Base-by-base conservation (phyloP, 2,329 filamentous ascomycete genomes). In the Fusarium solani-melongenae region DNA sequence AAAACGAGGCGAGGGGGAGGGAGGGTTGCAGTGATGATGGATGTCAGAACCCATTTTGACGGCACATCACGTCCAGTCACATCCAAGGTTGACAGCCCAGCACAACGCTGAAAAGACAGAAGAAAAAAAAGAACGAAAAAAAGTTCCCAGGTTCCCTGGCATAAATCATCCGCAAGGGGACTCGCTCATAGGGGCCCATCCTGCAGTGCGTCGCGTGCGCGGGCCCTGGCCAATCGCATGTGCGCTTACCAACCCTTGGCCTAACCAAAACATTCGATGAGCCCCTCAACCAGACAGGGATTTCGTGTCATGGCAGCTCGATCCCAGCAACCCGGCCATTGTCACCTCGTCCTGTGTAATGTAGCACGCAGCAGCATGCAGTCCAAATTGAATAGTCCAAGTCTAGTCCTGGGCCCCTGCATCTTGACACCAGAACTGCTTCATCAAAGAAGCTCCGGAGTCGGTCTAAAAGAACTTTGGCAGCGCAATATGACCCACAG, bases 251-350 rank as follows among this genome's bases (percentile, higher is more conserved):
- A 72, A 49, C 62, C 65, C 71, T 64, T 70, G 65, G 22, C 44
- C 41, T 66, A 61, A 57, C 61, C 68, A 66, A 55, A 74, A 72
- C 71, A 74, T 74, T 72, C 64, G 24, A 74, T 72, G 60, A 69
- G 58, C 64, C 34, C 33, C 64, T 71, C 59, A 63, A 59, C 44
- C 20, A 20, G 62, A 44, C 72, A 74, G 55, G 69, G 65, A 62
- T 69, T 33, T 39, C 24, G 39, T 34, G 34, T 55, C 49, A 55
- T 62, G 44, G 20, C 49, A 62, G 46, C 44, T 60, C 53, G 61
- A 57, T 61, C 53, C 55, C 49, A 51, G 65, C 36, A 58, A 59
- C 62, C 36, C 34, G 36, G 36, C 36, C 36, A 51, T 55, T 36
- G 24, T 51, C 36, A 55, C 44, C 36, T 38, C 14, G 27, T 33